These are phyloP conservation scores for Phylloporus sp. DNA, from an alignment of 768 basidiomycete species.

Conservation along the genomic window DNA sequence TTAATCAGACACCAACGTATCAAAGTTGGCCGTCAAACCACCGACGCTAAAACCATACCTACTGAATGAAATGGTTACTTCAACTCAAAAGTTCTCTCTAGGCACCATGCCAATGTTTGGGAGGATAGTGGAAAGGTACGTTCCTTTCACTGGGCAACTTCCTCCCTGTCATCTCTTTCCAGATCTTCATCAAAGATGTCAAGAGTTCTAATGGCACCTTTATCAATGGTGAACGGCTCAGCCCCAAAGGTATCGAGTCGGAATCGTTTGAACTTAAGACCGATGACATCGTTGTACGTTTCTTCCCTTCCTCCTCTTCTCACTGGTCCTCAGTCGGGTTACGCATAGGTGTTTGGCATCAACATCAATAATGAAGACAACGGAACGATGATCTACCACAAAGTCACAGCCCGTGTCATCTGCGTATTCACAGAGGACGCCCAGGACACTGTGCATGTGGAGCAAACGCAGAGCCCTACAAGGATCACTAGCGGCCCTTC, in stretches of 20 bases:
- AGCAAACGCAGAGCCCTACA: conserved; percentile 53
- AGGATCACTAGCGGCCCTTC: conserved; percentile 25
- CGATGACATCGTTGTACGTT: conserved; percentile 90
- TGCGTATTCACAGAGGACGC: conserved; percentile 87
- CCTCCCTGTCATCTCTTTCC: conserved; percentile 9
- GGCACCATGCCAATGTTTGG: conserved; percentile 99
- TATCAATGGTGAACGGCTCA: conserved; percentile 92
- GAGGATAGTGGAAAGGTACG: conserved; percentile 83
- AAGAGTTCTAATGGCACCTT: conserved; percentile 98
- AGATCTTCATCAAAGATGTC: conserved; percentile 99
- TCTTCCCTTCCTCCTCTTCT: background rate
- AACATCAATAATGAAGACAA: conserved; percentile 99
- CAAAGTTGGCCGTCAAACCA: conserved; percentile 95
- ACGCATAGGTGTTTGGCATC: conserved; percentile 89
- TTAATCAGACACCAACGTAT: conserved; percentile 61
- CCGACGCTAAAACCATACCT: conserved; percentile 92
- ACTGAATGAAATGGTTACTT: conserved; percentile 94
- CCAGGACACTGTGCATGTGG: conserved; percentile 64
- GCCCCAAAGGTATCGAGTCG: conserved; percentile 83
- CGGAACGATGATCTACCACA: conserved; percentile 96
- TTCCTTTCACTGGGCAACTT: background rate
- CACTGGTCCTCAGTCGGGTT: conserved; percentile 6
- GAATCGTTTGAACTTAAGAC: conserved; percentile 92
- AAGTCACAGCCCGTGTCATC: conserved; percentile 92
- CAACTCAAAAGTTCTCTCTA: conserved; percentile 89